Evolutionary conservation across 2,329 filamentous ascomycete genomes (phyloP), one percentile per base, ranked within the genome.

Genomic region (Verticillium nonalfalfae): DNA sequence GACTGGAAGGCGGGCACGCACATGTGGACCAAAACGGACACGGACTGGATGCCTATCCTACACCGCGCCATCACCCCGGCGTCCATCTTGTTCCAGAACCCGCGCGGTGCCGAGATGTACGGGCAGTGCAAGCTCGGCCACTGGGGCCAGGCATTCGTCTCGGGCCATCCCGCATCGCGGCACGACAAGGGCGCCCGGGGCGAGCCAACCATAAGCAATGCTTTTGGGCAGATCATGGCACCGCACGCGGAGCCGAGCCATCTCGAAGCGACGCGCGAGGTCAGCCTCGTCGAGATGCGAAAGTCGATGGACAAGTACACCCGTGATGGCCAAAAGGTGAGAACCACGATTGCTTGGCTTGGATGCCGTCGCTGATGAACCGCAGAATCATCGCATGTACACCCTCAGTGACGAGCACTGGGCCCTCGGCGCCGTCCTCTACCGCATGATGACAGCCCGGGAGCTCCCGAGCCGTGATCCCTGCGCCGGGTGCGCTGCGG

Each of bases 61-160:
- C 82, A 85, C 63, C 75, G 79, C 11, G 73, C 76, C 45, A 75
- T 85, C 52, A 69, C 62, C 58, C 76, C 82, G 0, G 66, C 66
- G n/a, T 81, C 81, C 65, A 77, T 85, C 60, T 82, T 78, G 68
- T 77, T 85, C 65, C 75, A 79, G 68, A 75, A 80, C 59, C 76
- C 81, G 39, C 71, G 72, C 13, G 79, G 78, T 1, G 69, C 63
- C 13, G 81, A 84, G 70, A 78, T 75, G 36, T 85, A 84, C 66
- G 83, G 82, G 0, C 67, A 73, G 34, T 84, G 82, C 66, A 85
- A 84, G 71, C 70, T 86, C 60, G 82, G 82, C 14, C 76, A 79
- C 52, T 82, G 81, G 60, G 67, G 72, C 54, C 67, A 67, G n/a
- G 74, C 76, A 15, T 70, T 69, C 33, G 71, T 81, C 11, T 76